Evolutionary conservation across 805 yeast genomes (phyloP).

Genomic region (Myxozyma geophila): DNA sequence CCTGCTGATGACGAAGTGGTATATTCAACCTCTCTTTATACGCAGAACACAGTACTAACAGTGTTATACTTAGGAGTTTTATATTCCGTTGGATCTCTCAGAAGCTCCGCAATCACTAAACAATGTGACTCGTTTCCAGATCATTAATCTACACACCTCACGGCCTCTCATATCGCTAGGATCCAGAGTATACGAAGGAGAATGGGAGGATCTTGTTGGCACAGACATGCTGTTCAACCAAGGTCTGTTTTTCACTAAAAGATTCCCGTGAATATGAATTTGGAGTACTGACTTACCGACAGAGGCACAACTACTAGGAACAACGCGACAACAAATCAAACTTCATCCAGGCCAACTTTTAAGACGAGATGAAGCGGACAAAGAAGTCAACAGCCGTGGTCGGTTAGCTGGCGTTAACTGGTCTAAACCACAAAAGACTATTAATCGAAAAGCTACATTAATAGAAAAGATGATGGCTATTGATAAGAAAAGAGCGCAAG

Average conservation of each 20-base stretch:
- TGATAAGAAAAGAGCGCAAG: conserved; percentile 9
- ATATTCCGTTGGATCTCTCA: conserved; percentile 30
- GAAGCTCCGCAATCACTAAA: conserved; percentile 25
- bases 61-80: conserved; percentile 10
- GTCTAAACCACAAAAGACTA: conserved; percentile 14
- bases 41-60: not conserved
- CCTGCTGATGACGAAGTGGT: conserved; percentile 20
- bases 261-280: not conserved
- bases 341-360: conserved; percentile 27
- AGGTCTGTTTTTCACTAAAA: conserved; percentile 6
- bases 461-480: conserved; percentile 22
- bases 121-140: conserved; percentile 12
- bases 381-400: conserved; percentile 10
- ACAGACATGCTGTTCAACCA: conserved; percentile 32
- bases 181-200: conserved; percentile 32
- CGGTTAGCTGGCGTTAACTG: conserved; percentile 24
- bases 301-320: conserved; percentile 28
- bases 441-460: conserved; percentile 15
- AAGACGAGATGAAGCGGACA: conserved; percentile 11
- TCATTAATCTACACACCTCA: conserved; percentile 21
- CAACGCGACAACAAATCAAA: conserved; percentile 24
- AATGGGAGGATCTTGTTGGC: conserved; percentile 32
- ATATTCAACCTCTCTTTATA: not conserved
- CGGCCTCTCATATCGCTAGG: conserved; percentile 31
- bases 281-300: not conserved